These are phyloP conservation scores for Boletus subparvulus DNA, from an alignment of 768 basidiomycete species.

Conservation along the genomic window DNA sequence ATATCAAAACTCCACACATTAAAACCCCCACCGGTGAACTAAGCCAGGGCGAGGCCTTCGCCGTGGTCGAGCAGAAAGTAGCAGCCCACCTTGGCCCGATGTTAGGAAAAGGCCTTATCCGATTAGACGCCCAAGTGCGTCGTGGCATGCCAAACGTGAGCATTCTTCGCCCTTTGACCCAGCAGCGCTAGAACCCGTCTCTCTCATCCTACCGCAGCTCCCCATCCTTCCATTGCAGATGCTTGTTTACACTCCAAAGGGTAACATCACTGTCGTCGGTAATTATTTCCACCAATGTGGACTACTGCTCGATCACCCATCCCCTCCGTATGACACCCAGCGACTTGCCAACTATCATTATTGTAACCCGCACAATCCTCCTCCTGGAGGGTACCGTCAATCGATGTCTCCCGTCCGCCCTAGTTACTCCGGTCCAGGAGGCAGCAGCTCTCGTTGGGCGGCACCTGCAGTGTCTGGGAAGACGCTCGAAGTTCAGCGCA, in stretches of 20 bases:
- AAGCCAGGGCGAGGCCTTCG: conserved; percentile 66
- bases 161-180: conserved; percentile 20
- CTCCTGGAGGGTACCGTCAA: conserved; percentile 60
- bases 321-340: conserved; percentile 60
- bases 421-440: conserved; percentile 41
- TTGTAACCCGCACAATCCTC: conserved; percentile 86
- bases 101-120: conserved; percentile 80
- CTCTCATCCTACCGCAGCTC: conserved; percentile 45
- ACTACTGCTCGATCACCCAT: conserved; percentile 79
- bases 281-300: conserved; percentile 66
- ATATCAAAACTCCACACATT: conserved; percentile 65
- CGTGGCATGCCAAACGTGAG: conserved; percentile 64
- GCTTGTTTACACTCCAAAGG: conserved; percentile 91
- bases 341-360: conserved; percentile 68
- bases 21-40: conserved; percentile 54
- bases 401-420: conserved; percentile 42
- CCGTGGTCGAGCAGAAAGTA: conserved; percentile 83
- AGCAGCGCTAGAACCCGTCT: conserved; percentile 14
- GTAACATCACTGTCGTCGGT: conserved; percentile 83
- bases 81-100: conserved; percentile 78
- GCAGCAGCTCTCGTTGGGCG: conserved; percentile 49
- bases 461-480: conserved; percentile 60
- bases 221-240: conserved; percentile 82
- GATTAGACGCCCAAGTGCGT: conserved; percentile 74
- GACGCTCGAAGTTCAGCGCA: conserved; percentile 87